Base-by-base conservation (phyloP, 768 basidiomycete species). In the Leccinum broughii region DNA sequence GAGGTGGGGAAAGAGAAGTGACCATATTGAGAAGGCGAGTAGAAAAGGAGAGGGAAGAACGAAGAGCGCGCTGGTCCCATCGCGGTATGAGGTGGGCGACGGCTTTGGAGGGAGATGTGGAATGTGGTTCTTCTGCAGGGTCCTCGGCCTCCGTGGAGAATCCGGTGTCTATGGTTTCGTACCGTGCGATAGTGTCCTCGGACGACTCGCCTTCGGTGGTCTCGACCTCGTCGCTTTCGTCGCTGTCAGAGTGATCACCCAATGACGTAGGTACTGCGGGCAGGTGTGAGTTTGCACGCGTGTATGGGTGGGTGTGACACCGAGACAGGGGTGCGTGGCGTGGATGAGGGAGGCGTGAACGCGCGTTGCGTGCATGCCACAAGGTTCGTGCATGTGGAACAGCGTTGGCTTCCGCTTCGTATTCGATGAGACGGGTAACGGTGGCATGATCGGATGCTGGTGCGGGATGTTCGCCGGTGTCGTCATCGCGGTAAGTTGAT, bases 1-100 rank as follows among this genome's bases (percentile, higher is more conserved):
- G 83, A 0, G 95, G 94, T 0, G 88, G 89, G 0, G 95, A 95
- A 89, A 97, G 92, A 75, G 94, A 93, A 22, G 81, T 55, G 14
- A 68, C 4, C 1, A 24, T 35, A 1, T n/a, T 35, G 37, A 58
- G 22, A 10, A 58, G 20, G 3, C 58, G 56, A 13, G 10, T 22
- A 1, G 20, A 35, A n/a, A 55, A 2, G n/a, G 61, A 44, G 10
- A 57, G 8, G 3, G 34, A 6, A 14, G 61, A 26, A 5, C 51
- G 24, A 8, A n/a, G 22, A 1, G 35, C 1, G 3, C 34, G 41
- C 1, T 13, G 39, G 2, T 14, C 9, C 67, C 68, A 66, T 41
- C 58, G 60, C 7, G 66, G 55, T 1, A 39, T 37, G 17, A 52
- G 11, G 26, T 22, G 48, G 2, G 13, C 14, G 28, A 26, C n/a